These are phyloP conservation scores for Fraxinus angustifolia DNA, from an alignment of 305 asterid genomes.

Conservation along the genomic window DNA sequence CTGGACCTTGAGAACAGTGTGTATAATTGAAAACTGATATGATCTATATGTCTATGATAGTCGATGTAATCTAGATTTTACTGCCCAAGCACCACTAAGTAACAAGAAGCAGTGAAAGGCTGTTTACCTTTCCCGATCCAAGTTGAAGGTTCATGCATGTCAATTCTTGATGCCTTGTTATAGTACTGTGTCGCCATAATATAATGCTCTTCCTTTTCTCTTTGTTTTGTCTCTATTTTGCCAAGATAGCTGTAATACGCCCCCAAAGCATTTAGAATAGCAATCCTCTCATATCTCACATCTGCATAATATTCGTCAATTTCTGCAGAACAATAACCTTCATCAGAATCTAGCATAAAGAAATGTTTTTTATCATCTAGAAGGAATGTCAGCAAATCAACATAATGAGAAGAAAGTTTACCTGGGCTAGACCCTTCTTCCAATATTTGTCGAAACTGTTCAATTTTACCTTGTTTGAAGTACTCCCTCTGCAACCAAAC, in stretches of 20 bases:
- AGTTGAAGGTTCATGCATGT: slow-evolving; percentile 97
- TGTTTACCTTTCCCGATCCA: slow-evolving; percentile 96
- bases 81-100: background rate
- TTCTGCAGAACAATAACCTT: slow-evolving; percentile 51
- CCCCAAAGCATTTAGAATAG: slow-evolving; percentile 92
- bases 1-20: background rate
- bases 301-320: slow-evolving; percentile 97
- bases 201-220: slow-evolving; percentile 90
- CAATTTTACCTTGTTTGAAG: slow-evolving; percentile 92
- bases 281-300: slow-evolving; percentile 91
- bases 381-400: slow-evolving; percentile 11
- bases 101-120: slow-evolving; percentile 10
- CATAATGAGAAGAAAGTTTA: slow-evolving; percentile 25
- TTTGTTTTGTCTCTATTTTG: slow-evolving; percentile 71
- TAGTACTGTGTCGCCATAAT: slow-evolving; percentile 87
- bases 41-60: slow-evolving; percentile 12
- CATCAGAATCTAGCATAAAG: slow-evolving; percentile 12
- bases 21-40: background rate
- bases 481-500: slow-evolving; percentile 83
- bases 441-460: slow-evolving; percentile 85
- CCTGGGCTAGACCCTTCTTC: slow-evolving; percentile 99
- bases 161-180: slow-evolving; percentile 96
- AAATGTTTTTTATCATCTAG: slow-evolving; percentile 5
- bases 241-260: slow-evolving; percentile 93
- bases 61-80: background rate